phyloP scores from a whole-genome alignment of 1,139 yeast genomes.

The Blastobotrys malaysiensis region DNA sequence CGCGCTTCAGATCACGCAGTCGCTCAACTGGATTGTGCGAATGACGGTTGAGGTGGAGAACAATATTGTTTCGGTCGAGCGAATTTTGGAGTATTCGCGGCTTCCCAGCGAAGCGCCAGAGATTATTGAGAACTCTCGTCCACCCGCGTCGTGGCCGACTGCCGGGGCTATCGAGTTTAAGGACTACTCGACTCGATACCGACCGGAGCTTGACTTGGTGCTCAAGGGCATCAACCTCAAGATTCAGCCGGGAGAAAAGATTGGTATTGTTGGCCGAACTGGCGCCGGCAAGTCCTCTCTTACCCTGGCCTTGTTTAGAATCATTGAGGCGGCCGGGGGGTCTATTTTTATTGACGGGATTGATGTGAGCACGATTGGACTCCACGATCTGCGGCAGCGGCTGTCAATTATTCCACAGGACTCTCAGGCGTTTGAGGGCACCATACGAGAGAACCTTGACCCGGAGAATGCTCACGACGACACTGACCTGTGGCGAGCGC shows the following conservation, averaged over 20 bases:
- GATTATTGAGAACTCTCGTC: conserved; percentile 63
- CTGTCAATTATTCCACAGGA: conserved; percentile 95
- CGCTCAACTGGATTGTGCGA: conserved; percentile 94
- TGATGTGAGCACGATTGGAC: conserved; percentile 66
- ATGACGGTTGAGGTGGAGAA: conserved; percentile 98
- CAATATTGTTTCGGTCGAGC: conserved; percentile 92
- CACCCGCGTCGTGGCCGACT: conserved; percentile 70
- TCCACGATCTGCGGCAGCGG: conserved; percentile 75
- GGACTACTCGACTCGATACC: conserved; percentile 76
- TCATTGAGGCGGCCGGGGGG: conserved; percentile 78
- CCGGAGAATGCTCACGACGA: conserved; percentile 69
- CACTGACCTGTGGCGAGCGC: conserved; percentile 77
- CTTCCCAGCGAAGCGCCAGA: conserved; percentile 80
- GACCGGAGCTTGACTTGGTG: conserved; percentile 78
- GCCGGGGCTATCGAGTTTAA: conserved; percentile 67
- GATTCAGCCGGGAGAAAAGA: conserved; percentile 72
- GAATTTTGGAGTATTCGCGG: conserved; percentile 79
- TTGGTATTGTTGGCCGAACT: conserved; percentile 95
- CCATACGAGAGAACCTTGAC: conserved; percentile 81
- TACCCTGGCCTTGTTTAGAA: conserved; percentile 82
- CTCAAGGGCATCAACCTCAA: conserved; percentile 64
- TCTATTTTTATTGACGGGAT: conserved; percentile 67
- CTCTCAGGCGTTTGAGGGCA: conserved; percentile 92
- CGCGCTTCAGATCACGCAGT: conserved; percentile 86
- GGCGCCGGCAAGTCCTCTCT: conserved; percentile 97